These are phyloP conservation scores for Wickerhamomyces silvicola DNA, from an alignment of 805 yeast genomes.

Conservation along the genomic window DNA sequence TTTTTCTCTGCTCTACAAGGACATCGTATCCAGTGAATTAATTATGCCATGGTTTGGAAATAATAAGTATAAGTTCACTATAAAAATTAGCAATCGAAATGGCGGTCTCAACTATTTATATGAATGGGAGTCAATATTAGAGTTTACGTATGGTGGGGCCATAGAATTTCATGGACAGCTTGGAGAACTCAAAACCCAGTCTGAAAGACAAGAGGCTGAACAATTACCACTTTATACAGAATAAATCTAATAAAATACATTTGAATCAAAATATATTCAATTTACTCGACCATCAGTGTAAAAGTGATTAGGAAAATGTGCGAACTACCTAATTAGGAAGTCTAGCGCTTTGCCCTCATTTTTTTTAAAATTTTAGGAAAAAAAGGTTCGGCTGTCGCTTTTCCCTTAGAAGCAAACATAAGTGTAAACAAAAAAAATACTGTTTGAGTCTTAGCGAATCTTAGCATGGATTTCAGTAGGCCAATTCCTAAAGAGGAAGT, in stretches of 20 bases:
- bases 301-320: not conserved
- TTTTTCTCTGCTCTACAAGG: conserved; percentile 32
- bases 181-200: conserved; percentile 27
- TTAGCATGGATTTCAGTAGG: conserved; percentile 19
- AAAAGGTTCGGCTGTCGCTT: conserved; percentile 1
- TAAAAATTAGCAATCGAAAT: conserved; percentile 28
- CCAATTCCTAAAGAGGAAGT: conserved; percentile 21
- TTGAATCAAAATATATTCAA: too few relatives aligned
- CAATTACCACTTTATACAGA: conserved; percentile 38
- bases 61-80: conserved; percentile 39
- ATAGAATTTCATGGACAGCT: conserved; percentile 33
- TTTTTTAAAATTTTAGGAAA: not conserved
- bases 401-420: conserved; percentile 2
- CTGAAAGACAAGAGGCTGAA: conserved; percentile 40
- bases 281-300: too few relatives aligned
- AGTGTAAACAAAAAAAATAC: conserved; percentile 2
- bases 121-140: conserved; percentile 31
- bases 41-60: conserved; percentile 51
- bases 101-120: conserved; percentile 30
- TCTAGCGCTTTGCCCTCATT: not conserved
- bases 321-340: conserved; percentile 3
- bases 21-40: conserved; percentile 28
- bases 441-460: not conserved
- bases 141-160: conserved; percentile 44
- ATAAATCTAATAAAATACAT: too few relatives aligned